Conservation (phyloP, 768 basidiomycete genomes). For the Steccherinum ochraceum region DNA sequence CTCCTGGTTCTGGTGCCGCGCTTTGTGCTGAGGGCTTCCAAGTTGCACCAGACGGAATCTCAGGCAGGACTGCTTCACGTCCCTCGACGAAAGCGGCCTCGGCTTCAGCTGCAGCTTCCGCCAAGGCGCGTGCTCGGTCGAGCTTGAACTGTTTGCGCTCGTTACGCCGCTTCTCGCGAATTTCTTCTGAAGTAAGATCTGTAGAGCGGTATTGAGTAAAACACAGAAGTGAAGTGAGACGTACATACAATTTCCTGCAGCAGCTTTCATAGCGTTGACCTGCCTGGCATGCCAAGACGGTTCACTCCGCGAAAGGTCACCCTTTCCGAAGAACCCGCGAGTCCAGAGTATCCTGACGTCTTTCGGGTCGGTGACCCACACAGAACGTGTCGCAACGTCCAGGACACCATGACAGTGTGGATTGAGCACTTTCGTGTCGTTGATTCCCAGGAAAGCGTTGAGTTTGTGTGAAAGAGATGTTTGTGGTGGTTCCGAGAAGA, state of each 20-base stretch:
- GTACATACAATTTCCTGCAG: conserved; percentile 49
- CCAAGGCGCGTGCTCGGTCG: conserved; percentile 85
- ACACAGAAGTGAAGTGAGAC: neutral
- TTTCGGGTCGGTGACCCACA: conserved; percentile 68
- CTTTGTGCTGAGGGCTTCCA: conserved; percentile 51
- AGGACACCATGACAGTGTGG: conserved; percentile 74
- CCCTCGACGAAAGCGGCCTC: conserved; percentile 72
- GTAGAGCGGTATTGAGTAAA: neutral
- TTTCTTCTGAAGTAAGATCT: conserved; percentile 78
- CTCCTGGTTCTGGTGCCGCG: conserved; percentile 14
- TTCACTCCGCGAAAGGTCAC: conserved; percentile 89
- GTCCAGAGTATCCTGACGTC: conserved; percentile 76
- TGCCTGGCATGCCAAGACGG: conserved; percentile 88
- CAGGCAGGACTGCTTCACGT: conserved; percentile 52
- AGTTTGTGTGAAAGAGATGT: conserved; percentile 27
- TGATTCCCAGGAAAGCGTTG: conserved; percentile 42
- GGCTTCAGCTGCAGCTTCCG: conserved; percentile 72
- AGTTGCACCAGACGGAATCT: conserved; percentile 74
- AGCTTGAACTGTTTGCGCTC: conserved; percentile 92
- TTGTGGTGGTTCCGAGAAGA: conserved; percentile 38
- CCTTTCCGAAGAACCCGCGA: conserved; percentile 96
- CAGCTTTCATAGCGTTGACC: conserved; percentile 49
- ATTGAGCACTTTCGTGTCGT: conserved; percentile 53
- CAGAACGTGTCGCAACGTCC: conserved; percentile 75
- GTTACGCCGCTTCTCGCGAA: conserved; percentile 80